A percentile compares a stretch with the other conserved stretches of the same genome.
Evolutionary conservation across 2,329 filamentous ascomycete species (phyloP).

Genomic region (Monilinia aucupariae): DNA sequence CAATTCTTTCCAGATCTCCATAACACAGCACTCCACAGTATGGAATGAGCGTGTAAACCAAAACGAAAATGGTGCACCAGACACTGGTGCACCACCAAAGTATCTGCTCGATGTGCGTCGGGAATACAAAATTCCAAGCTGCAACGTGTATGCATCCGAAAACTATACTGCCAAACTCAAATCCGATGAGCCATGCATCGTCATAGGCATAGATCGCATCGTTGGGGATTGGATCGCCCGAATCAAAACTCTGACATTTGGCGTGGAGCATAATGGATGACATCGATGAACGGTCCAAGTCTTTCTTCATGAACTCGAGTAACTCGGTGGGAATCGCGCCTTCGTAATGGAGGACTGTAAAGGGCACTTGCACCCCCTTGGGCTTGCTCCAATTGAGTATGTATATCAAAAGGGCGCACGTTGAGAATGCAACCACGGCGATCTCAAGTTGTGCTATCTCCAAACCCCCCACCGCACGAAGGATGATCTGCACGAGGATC

Average conservation of each 20-base stretch:
- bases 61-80: conserved; percentile 5
- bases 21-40: neutral
- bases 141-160: conserved; percentile 23
- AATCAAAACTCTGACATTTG: neutral
- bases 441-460: conserved; percentile 8
- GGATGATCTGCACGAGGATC: conserved; percentile 3
- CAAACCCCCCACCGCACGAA: neutral
- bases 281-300: neutral
- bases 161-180: conserved; percentile 10
- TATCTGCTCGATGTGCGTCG: conserved; percentile 17
- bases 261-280: neutral
- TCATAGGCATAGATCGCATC: conserved; percentile 4
- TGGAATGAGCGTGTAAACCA: conserved; percentile 7
- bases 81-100: conserved; percentile 18
- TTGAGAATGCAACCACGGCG: conserved; percentile 9
- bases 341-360: conserved; percentile 7
- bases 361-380: neutral
- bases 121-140: conserved; percentile 24
- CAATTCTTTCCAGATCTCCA: neutral
- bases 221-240: neutral
- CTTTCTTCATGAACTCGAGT: neutral
- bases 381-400: conserved; percentile 14
- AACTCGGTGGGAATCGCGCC: neutral
- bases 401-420: conserved; percentile 19
- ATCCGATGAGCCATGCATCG: conserved; percentile 7